Evolutionary conservation across 495 filamentous ascomycete species (phyloP).

Genomic region (Bryoglossum gracile): DNA sequence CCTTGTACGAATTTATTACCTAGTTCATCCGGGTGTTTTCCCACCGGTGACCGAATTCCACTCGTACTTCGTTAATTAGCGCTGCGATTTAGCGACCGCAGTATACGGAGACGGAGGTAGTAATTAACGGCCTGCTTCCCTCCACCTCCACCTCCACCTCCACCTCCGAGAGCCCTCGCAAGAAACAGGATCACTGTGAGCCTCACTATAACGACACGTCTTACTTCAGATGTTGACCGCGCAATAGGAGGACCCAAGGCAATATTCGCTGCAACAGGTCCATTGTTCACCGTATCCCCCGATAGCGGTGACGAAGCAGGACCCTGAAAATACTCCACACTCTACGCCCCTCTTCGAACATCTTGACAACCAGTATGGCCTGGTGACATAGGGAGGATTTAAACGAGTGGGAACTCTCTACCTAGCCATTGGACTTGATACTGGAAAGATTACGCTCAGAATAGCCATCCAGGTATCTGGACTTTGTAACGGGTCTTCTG

Average conservation of each 20-base stretch:
- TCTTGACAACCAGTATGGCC: slow-evolving; percentile 1
- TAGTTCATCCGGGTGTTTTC: no score
- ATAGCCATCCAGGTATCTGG: neutral
- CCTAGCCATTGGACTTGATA: neutral
- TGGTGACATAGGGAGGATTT: neutral
- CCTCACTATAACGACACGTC: no score
- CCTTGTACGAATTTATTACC: no score
- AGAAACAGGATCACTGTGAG: no score
- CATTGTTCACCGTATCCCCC: neutral
- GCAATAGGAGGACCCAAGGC: slow-evolving; percentile 1
- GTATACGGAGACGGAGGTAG: no score
- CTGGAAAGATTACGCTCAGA: neutral
- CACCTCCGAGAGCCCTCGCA: no score
- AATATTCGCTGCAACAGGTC: neutral
- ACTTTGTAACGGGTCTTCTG: neutral
- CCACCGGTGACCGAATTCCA: no score
- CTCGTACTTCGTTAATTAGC: no score
- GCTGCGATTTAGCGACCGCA: no score
- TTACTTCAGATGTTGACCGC: neutral
- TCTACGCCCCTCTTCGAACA: neutral
- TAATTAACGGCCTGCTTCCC: no score
- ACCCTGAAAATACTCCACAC: neutral
- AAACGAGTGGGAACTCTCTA: slow-evolving; percentile 1
- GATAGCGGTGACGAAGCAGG: slow-evolving; percentile 11
- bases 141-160: no score